Evolutionary conservation across 2,329 filamentous ascomycete species (phyloP).

Genomic region (Fusarium sp.): DNA sequence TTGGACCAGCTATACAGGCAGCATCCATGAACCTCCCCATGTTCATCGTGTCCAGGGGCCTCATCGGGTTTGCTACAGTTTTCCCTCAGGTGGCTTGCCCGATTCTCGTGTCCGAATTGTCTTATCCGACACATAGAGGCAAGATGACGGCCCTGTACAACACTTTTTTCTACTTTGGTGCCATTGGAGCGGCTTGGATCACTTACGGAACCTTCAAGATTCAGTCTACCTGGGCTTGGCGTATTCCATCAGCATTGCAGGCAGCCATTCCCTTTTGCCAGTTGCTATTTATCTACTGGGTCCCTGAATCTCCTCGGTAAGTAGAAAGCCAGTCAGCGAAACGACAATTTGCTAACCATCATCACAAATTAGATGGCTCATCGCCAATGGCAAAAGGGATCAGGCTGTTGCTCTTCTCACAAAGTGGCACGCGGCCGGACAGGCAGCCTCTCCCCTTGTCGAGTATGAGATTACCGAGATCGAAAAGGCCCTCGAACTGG

Average conservation of each 20-base stretch:
- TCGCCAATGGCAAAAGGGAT: conserved; percentile 1
- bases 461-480: conserved; percentile 15
- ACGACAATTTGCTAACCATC: background rate
- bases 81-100: conserved; percentile 47
- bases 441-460: conserved; percentile 2
- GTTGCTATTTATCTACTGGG: background rate
- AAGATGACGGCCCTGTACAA: conserved; percentile 47
- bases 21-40: conserved; percentile 34
- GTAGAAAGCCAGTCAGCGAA: background rate
- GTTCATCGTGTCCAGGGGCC: conserved; percentile 46
- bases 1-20: conserved; percentile 46
- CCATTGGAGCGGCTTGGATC: conserved; percentile 3
- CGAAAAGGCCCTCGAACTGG: conserved; percentile 9
- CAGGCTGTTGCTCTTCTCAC: conserved; percentile 12
- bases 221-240: conserved; percentile 8
- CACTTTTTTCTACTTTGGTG: conserved; percentile 38
- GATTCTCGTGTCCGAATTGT: conserved; percentile 47
- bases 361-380: background rate
- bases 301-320: conserved; percentile 13
- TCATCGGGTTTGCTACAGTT: conserved; percentile 46
- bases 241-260: conserved; percentile 4
- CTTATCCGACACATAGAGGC: conserved; percentile 47
- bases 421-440: conserved; percentile 7
- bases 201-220: conserved; percentile 10
- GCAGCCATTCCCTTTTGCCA: background rate